phyloP scores from a whole-genome alignment of 129 eudicot species.

The Deinandra increscens region DNA sequence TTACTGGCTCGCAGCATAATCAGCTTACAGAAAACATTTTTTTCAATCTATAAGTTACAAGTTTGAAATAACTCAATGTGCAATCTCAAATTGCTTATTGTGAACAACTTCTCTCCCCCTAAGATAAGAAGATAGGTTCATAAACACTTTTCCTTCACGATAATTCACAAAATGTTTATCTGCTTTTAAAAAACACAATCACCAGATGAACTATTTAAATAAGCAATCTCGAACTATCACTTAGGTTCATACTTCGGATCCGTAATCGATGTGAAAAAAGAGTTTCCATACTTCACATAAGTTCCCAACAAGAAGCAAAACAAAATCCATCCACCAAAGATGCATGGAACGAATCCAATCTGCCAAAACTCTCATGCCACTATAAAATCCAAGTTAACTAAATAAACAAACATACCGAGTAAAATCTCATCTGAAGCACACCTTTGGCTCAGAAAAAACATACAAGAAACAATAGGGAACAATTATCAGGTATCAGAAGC shows the following conservation, averaged over 20 bases:
- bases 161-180: background rate
- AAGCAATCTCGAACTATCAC: background rate
- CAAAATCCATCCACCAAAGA: background rate
- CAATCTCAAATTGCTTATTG: background rate
- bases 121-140: background rate
- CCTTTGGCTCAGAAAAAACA: too few species aligned
- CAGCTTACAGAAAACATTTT: background rate
- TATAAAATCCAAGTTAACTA: background rate
- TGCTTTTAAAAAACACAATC: background rate
- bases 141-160: background rate
- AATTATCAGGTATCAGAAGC: too few species aligned
- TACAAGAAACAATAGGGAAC: too few species aligned
- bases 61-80: background rate
- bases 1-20: background rate
- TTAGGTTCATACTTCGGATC: background rate
- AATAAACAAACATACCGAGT: background rate
- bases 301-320: background rate
- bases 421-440: too few species aligned
- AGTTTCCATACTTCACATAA: background rate
- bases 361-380: background rate
- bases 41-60: background rate
- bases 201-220: background rate
- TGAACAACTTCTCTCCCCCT: background rate
- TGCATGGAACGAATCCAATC: background rate
- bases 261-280: background rate